These are phyloP conservation scores for Pichia scutulata DNA, from an alignment of 805 yeast species.

Conservation along the genomic window DNA sequence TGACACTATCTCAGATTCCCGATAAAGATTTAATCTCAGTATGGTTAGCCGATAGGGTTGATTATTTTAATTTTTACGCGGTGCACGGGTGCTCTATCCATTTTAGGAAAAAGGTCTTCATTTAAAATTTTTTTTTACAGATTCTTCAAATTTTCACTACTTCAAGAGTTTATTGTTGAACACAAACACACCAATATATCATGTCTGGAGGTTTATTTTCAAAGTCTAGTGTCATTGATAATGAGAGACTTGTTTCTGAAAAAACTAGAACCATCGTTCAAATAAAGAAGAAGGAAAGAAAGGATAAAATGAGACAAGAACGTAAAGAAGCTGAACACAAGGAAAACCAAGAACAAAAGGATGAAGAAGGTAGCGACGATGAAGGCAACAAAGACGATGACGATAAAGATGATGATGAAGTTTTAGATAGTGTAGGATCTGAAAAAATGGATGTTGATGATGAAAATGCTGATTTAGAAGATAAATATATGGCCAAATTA, in stretches of 20 bases:
- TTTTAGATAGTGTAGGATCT: conserved; percentile 5
- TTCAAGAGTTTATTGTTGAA: neutral
- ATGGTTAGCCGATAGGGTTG: neutral
- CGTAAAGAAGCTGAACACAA: conserved; percentile 17
- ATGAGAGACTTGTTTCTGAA: conserved; percentile 23
- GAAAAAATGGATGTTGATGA: conserved; percentile 21
- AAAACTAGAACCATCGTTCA: conserved; percentile 17
- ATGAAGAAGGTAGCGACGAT: conserved; percentile 14
- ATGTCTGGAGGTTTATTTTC: conserved; percentile 27
- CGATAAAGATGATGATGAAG: conserved; percentile 19
- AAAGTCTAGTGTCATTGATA: conserved; percentile 39
- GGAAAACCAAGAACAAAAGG: conserved; percentile 6
- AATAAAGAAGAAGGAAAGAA: conserved; percentile 7
- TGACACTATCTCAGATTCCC: neutral
- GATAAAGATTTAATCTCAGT: neutral
- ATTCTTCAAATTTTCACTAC: neutral
- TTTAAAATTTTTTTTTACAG: neutral
- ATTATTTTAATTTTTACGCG: neutral
- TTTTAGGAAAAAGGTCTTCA: conserved; percentile 1
- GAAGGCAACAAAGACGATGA: conserved; percentile 18
- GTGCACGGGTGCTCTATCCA: conserved; percentile 1
- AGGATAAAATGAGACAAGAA: conserved; percentile 16
- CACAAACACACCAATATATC: neutral
- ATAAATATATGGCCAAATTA: conserved; percentile 16
- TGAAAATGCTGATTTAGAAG: conserved; percentile 12